Evolutionary conservation across 148 eudicot genomes (phyloP).

Genomic region (Spergularia marina): DNA sequence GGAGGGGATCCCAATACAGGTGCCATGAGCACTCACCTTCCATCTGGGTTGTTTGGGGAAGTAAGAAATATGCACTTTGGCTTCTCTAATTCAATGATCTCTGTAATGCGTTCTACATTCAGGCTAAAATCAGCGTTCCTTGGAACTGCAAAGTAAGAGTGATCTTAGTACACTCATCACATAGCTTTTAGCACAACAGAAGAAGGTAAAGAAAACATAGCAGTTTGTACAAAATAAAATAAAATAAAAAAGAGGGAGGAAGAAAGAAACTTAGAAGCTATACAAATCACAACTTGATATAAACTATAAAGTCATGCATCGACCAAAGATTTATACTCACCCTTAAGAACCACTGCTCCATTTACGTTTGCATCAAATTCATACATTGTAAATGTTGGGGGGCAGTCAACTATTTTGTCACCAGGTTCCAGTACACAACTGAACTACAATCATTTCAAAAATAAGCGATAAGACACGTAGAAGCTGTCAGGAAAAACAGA

Average conservation of each 20-base stretch:
- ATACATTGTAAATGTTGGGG: constrained; percentile 97
- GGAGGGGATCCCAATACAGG: background rate
- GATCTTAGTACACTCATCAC: background rate
- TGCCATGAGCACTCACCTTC: constrained; percentile 53
- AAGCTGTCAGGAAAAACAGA: constrained; percentile 13
- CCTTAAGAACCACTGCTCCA: constrained; percentile 77
- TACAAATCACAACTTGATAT: background rate
- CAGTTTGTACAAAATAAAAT: too few species aligned
- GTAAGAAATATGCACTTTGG: constrained; percentile 95
- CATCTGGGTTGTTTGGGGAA: constrained; percentile 98
- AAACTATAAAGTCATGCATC: background rate
- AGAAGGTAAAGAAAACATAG: background rate
- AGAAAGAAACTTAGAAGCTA: too few species aligned
- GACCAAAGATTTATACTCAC: constrained; percentile 31
- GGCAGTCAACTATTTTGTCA: constrained; percentile 93
- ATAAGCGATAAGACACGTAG: constrained; percentile 16
- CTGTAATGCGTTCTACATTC: constrained; percentile 62
- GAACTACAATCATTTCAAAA: constrained; percentile 37
- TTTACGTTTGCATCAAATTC: constrained; percentile 97
- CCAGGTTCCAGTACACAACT: constrained; percentile 97
- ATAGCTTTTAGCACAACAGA: background rate
- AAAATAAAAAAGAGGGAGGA: too few species aligned
- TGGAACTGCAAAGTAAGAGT: constrained; percentile 48
- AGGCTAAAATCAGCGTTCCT: constrained; percentile 85
- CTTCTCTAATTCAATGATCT: constrained; percentile 66